phyloP scores from a whole-genome alignment of 371 early-diverging fungal genomes.

The Mucor irregularis region DNA sequence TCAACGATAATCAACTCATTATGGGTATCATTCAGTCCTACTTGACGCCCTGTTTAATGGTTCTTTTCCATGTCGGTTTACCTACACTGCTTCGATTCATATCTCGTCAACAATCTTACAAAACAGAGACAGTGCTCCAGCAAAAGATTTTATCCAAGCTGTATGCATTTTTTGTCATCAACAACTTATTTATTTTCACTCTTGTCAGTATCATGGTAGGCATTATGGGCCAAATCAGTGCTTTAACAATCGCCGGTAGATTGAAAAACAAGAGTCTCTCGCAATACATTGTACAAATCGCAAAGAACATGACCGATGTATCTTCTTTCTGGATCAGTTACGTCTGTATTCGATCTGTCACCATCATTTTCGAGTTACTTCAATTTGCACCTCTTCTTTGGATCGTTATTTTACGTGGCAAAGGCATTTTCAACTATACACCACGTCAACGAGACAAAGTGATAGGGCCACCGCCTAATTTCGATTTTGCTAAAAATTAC shows the following conservation, averaged over 20 bases:
- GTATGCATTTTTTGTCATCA: slow-evolving; percentile 70
- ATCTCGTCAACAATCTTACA: slow-evolving; percentile 69
- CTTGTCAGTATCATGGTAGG: slow-evolving; percentile 52
- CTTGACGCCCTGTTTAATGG: slow-evolving; percentile 67
- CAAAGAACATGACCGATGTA: slow-evolving; percentile 43
- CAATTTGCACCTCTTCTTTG: slow-evolving; percentile 50
- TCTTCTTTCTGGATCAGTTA: slow-evolving; percentile 73
- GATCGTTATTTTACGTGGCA: not conserved
- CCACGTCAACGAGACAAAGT: not conserved
- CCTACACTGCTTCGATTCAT: slow-evolving; percentile 63
- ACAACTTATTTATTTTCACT: slow-evolving; percentile 64
- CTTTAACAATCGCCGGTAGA: slow-evolving; percentile 19
- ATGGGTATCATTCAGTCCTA: slow-evolving; percentile 65
- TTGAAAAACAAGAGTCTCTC: slow-evolving; percentile 9
- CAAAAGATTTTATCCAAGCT: slow-evolving; percentile 65
- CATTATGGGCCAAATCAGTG: slow-evolving; percentile 46
- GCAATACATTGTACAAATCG: slow-evolving; percentile 32
- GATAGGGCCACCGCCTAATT: slow-evolving; percentile 61
- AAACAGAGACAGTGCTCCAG: slow-evolving; percentile 65
- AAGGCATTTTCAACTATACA: not conserved
- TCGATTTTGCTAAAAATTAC: slow-evolving; percentile 40
- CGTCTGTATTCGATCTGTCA: slow-evolving; percentile 56
- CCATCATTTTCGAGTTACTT: slow-evolving; percentile 53
- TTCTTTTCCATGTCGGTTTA: slow-evolving; percentile 60
- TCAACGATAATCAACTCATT: slow-evolving; percentile 41